Conservation (phyloP, 495 filamentous ascomycete genomes). For the Daldinia grandis region DNA sequence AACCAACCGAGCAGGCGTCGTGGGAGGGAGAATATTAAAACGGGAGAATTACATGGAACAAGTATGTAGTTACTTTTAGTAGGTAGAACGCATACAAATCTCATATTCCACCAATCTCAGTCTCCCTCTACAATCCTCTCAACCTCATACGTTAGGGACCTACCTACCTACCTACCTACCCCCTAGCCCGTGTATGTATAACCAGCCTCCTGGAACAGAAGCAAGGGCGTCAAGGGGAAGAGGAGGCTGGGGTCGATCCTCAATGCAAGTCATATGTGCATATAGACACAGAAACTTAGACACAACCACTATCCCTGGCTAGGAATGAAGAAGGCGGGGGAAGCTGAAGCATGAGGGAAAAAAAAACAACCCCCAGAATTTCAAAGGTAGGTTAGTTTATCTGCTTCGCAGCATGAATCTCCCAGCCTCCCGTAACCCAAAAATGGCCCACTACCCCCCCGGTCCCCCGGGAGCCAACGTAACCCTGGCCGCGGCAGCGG, state of each 20-base stretch:
- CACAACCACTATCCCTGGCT: background rate
- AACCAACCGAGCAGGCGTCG: no score
- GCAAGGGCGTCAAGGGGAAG: background rate
- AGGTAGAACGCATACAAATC: no score
- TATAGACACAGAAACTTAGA: background rate
- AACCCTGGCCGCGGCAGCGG: constrained; percentile 29
- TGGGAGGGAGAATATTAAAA: no score
- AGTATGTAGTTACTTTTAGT: no score
- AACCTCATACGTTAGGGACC: background rate
- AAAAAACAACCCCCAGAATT: background rate
- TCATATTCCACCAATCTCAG: background rate
- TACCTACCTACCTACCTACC: no score
- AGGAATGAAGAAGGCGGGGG: constrained; percentile 5
- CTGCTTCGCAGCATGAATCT: constrained; percentile 2
- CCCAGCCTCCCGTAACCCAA: constrained; percentile 30
- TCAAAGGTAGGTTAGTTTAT: background rate
- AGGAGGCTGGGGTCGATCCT: constrained; percentile 3
- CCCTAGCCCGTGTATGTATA: background rate
- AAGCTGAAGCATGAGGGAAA: background rate
- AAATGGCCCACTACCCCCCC: background rate
- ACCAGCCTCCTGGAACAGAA: constrained; percentile 7
- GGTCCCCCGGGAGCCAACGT: constrained; percentile 5
- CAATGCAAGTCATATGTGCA: constrained; percentile 5
- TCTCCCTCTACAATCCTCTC: background rate
- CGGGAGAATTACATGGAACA: no score